A percentile compares a stretch with the other conserved stretches of the same genome.
Conservation (phyloP, 495 filamentous ascomycete genomes). For the Chaetomium tenue region DNA sequence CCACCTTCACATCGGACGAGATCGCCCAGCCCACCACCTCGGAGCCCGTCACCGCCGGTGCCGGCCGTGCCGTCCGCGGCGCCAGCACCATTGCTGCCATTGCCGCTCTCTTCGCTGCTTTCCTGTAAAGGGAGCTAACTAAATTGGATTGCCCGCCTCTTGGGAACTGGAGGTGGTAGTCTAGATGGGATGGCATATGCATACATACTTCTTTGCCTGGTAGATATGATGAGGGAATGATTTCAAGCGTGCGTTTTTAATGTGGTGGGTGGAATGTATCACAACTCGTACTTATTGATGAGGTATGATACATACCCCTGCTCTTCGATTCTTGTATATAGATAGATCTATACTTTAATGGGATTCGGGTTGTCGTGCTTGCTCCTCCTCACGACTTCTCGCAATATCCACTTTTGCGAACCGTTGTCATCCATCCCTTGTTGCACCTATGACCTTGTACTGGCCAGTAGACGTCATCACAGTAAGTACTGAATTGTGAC, state of each 20-base stretch:
- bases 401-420: constrained; percentile 36
- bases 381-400: background rate
- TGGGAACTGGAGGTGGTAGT: background rate
- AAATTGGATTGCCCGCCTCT: background rate
- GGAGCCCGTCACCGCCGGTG: constrained; percentile 27
- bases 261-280: constrained; percentile 5
- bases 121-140: constrained; percentile 23
- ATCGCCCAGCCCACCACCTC: constrained; percentile 13
- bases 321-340: constrained; percentile 15
- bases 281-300: constrained; percentile 3
- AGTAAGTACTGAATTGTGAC: no score
- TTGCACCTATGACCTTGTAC: background rate
- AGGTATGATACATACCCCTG: constrained; percentile 5
- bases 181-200: background rate
- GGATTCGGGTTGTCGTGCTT: constrained; percentile 2
- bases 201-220: no score
- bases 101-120: constrained; percentile 26
- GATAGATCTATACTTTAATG: constrained; percentile 9
- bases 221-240: constrained; percentile 5
- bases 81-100: constrained; percentile 24
- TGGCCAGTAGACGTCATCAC: background rate
- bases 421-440: background rate
- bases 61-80: constrained; percentile 26
- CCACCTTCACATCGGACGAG: constrained; percentile 15
- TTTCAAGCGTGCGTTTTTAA: background rate